Percentiles rank a stretch among this genome's conserved stretches.
These are phyloP conservation scores for Zea mays DNA, from an alignment of 176 grass and related monocot species.

Conservation along the genomic window Zm-B73-REFERENCE-NAM-5.0 NC_050101.1:128588501-128589000, in stretches of 20 bases:
- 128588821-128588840: constrained; percentile 7
- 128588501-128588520: too few species aligned
- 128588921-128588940: constrained; percentile 98
- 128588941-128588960: constrained; percentile 64
- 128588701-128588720: too few species aligned
- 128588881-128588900: constrained; percentile 96
- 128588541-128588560: too few species aligned
- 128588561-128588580: too few species aligned
- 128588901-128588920: constrained; percentile 90
- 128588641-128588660: too few species aligned
- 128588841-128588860: constrained; percentile 24
- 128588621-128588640: too few species aligned
- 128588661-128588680: too few species aligned
- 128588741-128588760: constrained; percentile 79
- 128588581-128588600: too few species aligned
- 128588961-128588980: constrained; percentile 16
- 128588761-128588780: constrained; percentile 84
- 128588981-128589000: constrained; percentile 13
- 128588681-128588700: too few species aligned
- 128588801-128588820: constrained; percentile 57
- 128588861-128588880: constrained; percentile 55
- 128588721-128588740: not conserved
- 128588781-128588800: constrained; percentile 76
- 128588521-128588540: too few species aligned
- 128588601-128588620: too few species aligned